A percentile compares a stretch with the other conserved stretches of the same genome.
Conservation (phyloP, 371 early-diverging fungal species). For the Mortierella sp. region DNA sequence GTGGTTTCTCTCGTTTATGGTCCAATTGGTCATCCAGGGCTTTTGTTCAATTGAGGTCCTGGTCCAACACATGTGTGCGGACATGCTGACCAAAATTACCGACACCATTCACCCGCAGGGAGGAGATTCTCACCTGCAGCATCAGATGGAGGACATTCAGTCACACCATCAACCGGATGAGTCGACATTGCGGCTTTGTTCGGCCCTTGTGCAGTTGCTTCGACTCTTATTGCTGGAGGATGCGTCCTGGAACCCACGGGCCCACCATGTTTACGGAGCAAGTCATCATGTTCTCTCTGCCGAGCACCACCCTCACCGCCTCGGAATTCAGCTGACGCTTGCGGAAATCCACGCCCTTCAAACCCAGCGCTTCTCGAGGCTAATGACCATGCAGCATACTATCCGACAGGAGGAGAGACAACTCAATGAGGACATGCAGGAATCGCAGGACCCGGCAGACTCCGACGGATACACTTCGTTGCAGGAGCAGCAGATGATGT, state of each 20-base stretch:
- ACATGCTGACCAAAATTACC: slow-evolving; percentile 62
- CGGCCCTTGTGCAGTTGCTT: slow-evolving; percentile 64
- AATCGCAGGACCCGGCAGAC: background rate
- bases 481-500: slow-evolving; percentile 40
- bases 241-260: slow-evolving; percentile 26
- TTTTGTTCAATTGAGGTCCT: slow-evolving; percentile 61
- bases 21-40: slow-evolving; percentile 63
- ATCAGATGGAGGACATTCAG: slow-evolving; percentile 41
- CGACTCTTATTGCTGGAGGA: slow-evolving; percentile 67
- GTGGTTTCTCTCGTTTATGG: slow-evolving; percentile 68
- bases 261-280: slow-evolving; percentile 32
- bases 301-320: slow-evolving; percentile 22
- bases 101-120: slow-evolving; percentile 32
- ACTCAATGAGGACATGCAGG: slow-evolving; percentile 5
- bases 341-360: slow-evolving; percentile 54
- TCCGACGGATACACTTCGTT: background rate
- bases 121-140: slow-evolving; percentile 28
- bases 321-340: slow-evolving; percentile 38
- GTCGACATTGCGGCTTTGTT: slow-evolving; percentile 60
- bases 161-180: slow-evolving; percentile 51
- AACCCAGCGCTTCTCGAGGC: slow-evolving; percentile 43
- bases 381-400: slow-evolving; percentile 24
- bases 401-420: background rate
- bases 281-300: slow-evolving; percentile 28
- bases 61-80: slow-evolving; percentile 62